Evolutionary conservation across 2,329 filamentous ascomycete genomes (phyloP), one percentile per base, ranked within the genome.

Genomic region (Lasiodiplodia theobromae): DNA sequence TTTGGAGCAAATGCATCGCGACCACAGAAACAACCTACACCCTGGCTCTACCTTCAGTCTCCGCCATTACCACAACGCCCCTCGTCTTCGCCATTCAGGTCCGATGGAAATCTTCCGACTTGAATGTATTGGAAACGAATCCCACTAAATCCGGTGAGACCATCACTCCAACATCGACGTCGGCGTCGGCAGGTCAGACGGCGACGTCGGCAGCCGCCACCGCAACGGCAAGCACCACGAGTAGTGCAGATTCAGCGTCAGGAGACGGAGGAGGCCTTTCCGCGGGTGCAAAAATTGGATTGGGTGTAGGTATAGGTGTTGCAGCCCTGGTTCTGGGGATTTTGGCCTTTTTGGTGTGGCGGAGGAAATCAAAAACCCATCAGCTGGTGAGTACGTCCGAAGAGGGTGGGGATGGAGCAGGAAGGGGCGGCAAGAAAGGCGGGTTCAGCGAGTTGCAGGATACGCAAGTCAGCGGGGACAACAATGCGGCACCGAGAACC

Each of bases 291-390:
- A 57, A 56, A 7, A 62, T 67, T 18, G 68, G 68, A 1, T 34
- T 69, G 2, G 68, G 68, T 34, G 66, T 68, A n/a, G 68, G 66
- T 14, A 28, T 69, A 18, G 68, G 31, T 16, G 37, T 65, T 16
- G 44, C 47, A 16, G 57, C 56, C 5, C 53, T 65, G 4, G 57
- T 56, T 6, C 3, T 63, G 23, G 56, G 52, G 4, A 53, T 60
- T 5, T 14, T 47, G 23, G 54, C 66, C 7, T 67, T 49, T 18
- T 16, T 66, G 28, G 21, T 57, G 25, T 57, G 52, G 52, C 49
- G 53, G 7, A 18, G 56, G 23, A 14, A 28, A n/a, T n/a, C 18
- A n/a, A 23, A 25, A 3, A 18, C 31, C 10, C 31, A 34, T n/a
- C 10, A 7, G 12, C 18, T 37, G 31, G 28, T n/a, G 28, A n/a